phyloP scores from a whole-genome alignment of 2,329 filamentous ascomycete genomes.

The Calonectria pseudoturangicola region DNA sequence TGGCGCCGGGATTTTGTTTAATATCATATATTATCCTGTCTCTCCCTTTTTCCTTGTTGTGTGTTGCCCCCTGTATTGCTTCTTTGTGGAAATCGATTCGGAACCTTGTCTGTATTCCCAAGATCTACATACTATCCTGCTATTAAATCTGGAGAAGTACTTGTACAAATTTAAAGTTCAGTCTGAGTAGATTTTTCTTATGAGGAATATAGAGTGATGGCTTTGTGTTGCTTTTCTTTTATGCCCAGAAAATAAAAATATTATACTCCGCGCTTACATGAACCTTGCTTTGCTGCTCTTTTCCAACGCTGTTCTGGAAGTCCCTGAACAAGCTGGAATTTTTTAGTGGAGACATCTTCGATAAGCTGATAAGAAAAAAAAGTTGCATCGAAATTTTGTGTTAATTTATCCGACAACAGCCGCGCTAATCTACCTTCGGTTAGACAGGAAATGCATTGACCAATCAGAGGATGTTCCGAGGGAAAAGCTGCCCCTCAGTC shows the following conservation, averaged over 20 bases:
- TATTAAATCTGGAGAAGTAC: too few relatives aligned
- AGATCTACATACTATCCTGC: too few relatives aligned
- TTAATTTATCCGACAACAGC: slow-evolving; percentile 41
- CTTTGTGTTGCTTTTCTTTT: too few relatives aligned
- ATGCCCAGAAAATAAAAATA: not conserved
- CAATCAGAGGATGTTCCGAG: slow-evolving; percentile 48
- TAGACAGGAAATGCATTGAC: fast-evolving
- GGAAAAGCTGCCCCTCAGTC: slow-evolving; percentile 50
- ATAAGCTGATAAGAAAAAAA: slow-evolving; percentile 54
- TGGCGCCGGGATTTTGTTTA: too few relatives aligned
- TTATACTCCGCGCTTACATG: not conserved
- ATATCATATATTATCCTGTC: too few relatives aligned
- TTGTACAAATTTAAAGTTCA: too few relatives aligned
- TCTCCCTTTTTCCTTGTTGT: too few relatives aligned
- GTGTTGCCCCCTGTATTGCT: too few relatives aligned
- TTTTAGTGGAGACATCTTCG: slow-evolving; percentile 38
- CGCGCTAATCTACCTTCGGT: slow-evolving; percentile 9
- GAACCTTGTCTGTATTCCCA: too few relatives aligned
- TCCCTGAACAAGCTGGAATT: not conserved
- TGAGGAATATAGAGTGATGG: too few relatives aligned
- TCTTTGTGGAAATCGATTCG: too few relatives aligned
- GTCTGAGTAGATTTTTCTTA: too few relatives aligned
- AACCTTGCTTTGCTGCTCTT: not conserved
- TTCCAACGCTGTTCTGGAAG: not conserved
- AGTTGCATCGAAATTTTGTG: slow-evolving; percentile 46